Evolutionary conservation across 352 stramenopile species (phyloP).

Genomic region (Lagenidium giganteum): DNA sequence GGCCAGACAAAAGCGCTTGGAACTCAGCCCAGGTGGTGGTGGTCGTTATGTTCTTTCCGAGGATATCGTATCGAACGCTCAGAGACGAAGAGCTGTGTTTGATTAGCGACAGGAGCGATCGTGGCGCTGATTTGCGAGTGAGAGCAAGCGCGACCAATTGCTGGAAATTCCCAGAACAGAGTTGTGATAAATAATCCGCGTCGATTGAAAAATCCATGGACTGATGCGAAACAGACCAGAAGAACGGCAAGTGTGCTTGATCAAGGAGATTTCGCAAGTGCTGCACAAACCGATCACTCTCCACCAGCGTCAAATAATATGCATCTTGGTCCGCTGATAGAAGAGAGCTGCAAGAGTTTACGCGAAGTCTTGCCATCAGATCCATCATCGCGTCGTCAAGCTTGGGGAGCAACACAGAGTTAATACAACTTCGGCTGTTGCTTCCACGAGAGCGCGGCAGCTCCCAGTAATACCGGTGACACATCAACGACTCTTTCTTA

Average conservation of each 20-base stretch:
- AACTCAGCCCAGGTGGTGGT: slow-evolving; percentile 53
- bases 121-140: slow-evolving; percentile 15
- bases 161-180: slow-evolving; percentile 39
- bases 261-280: slow-evolving; percentile 38
- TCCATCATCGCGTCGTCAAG: slow-evolving; percentile 1
- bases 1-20: slow-evolving; percentile 44
- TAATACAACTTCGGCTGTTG: too few species aligned
- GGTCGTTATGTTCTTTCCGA: slow-evolving; percentile 45
- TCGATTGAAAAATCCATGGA: slow-evolving; percentile 61
- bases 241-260: slow-evolving; percentile 46
- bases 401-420: not conserved
- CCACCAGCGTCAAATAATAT: slow-evolving; percentile 48
- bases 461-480: too few species aligned
- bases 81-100: slow-evolving; percentile 52
- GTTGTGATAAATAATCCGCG: slow-evolving; percentile 38
- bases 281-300: slow-evolving; percentile 41
- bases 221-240: slow-evolving; percentile 48
- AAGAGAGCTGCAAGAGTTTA: too few species aligned
- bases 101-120: slow-evolving; percentile 39
- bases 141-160: slow-evolving; percentile 48
- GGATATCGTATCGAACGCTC: slow-evolving; percentile 48
- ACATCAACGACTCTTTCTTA: too few species aligned
- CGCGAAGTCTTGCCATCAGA: slow-evolving; percentile 3
- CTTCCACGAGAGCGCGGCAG: too few species aligned
- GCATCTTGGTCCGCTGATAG: too few species aligned